Conservation (phyloP, 306 rosid genomes). For the Acacia melanoxylon region DNA sequence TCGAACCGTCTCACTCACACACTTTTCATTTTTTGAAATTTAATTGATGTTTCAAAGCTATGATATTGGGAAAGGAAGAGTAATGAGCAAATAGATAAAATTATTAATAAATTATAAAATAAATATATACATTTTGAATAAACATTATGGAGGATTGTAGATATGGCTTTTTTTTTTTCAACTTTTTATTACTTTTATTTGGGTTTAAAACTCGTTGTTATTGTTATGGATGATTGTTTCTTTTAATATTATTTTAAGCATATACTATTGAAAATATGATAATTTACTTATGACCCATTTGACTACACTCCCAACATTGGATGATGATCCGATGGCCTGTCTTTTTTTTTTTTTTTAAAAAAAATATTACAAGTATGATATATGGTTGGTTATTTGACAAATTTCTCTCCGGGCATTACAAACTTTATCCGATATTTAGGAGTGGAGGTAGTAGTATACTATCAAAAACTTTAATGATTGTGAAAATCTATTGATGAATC, state of each 20-base stretch:
- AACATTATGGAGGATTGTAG: neutral
- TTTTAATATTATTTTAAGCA: neutral
- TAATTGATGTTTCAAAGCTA: neutral
- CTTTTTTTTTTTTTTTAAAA: neutral
- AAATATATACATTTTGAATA: neutral
- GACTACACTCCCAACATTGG: neutral
- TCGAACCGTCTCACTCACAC: too few species aligned
- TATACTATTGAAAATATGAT: neutral
- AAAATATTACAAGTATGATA: neutral
- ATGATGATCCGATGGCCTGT: neutral
- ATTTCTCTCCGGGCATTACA: neutral
- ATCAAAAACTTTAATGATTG: neutral
- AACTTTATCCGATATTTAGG: too few species aligned
- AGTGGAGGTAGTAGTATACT: neutral
- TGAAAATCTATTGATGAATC: neutral
- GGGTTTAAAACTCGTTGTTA: neutral
- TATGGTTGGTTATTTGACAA: neutral
- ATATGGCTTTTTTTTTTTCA: neutral
- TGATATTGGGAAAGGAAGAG: neutral
- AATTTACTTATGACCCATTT: neutral
- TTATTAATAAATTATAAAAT: neutral
- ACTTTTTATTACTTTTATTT: neutral
- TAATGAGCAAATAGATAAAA: neutral
- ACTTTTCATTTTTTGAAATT: neutral
- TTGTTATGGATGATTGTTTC: neutral